phyloP scores from a whole-genome alignment of 495 filamentous ascomycete genomes.

The Neurospora tetraspora region DNA sequence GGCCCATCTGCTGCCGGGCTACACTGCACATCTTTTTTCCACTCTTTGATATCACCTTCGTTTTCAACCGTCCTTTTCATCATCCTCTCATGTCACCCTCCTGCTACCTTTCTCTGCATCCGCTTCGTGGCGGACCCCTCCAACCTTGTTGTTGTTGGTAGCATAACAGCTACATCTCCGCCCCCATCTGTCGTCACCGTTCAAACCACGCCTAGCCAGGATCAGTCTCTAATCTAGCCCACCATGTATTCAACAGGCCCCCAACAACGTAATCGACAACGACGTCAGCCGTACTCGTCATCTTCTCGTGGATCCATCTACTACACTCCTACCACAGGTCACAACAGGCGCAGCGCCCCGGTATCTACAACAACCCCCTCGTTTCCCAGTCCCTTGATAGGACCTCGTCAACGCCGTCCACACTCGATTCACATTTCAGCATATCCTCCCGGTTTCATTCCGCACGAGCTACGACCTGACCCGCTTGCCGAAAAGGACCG shows the following conservation, averaged over 20 bases:
- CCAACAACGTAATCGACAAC: conserved; percentile 19
- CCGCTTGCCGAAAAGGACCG: conserved; percentile 11
- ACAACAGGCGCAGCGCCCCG: conserved; percentile 15
- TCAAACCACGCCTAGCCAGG: background rate
- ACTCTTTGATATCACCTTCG: conserved; percentile 10
- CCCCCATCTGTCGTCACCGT: background rate
- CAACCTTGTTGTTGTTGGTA: background rate
- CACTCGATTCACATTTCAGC: conserved; percentile 48
- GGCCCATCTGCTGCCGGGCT: conserved; percentile 13
- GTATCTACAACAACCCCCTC: conserved; percentile 6
- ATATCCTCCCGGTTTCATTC: conserved; percentile 40
- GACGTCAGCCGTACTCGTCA: conserved; percentile 24
- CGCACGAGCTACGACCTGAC: conserved; percentile 34
- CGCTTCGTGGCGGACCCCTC: background rate
- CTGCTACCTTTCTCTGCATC: background rate
- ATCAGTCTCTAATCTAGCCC: conserved; percentile 16
- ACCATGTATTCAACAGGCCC: conserved; percentile 19
- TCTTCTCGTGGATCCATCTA: conserved; percentile 30
- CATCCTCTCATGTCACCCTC: background rate
- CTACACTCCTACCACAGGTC: conserved; percentile 29
- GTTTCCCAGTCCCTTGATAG: conserved; percentile 39
- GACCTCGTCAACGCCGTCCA: conserved; percentile 40
- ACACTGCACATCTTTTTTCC: conserved; percentile 8
- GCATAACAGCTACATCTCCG: background rate
- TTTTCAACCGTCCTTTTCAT: background rate